phyloP scores from a whole-genome alignment of 2,329 filamentous ascomycete genomes.

The Epichloe elymi region DNA sequence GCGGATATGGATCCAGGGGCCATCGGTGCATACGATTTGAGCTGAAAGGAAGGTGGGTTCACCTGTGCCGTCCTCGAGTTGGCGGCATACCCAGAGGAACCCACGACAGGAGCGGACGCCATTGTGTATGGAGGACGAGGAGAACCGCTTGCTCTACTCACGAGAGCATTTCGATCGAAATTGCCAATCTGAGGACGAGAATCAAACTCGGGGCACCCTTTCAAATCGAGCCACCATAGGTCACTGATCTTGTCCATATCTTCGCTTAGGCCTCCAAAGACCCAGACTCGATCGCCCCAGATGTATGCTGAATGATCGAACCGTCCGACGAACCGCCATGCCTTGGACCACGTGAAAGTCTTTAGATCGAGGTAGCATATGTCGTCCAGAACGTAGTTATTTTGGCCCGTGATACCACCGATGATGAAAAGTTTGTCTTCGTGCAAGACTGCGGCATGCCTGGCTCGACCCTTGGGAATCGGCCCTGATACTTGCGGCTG shows the following conservation, averaged over 20 bases:
- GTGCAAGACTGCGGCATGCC: conserved; percentile 86
- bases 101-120: conserved; percentile 36
- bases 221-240: conserved; percentile 93
- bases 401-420: conserved; percentile 87
- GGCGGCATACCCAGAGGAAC: conserved; percentile 51
- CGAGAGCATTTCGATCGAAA: conserved; percentile 32
- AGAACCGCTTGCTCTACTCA: conserved; percentile 32
- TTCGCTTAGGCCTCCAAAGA: conserved; percentile 86
- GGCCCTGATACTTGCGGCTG: conserved; percentile 78
- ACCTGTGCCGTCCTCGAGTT: conserved; percentile 56
- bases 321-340: conserved; percentile 87
- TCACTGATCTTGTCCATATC: conserved; percentile 97
- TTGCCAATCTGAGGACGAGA: conserved; percentile 46
- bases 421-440: conserved; percentile 95
- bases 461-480: conserved; percentile 76
- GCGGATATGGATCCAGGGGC: conserved; percentile 84
- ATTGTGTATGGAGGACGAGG: conserved; percentile 40
- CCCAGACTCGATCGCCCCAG: conserved; percentile 85
- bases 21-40: conserved; percentile 64
- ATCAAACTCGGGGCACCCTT: conserved; percentile 77
- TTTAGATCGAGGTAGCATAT: conserved; percentile 94
- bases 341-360: conserved; percentile 93
- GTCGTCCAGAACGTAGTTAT: conserved; percentile 86
- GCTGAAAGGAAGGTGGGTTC: conserved; percentile 50
- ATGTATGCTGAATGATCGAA: conserved; percentile 95